These are phyloP conservation scores for Sideroxylon spinosum DNA, from an alignment of 179 eudicot genomes.

Conservation along the genomic window DNA sequence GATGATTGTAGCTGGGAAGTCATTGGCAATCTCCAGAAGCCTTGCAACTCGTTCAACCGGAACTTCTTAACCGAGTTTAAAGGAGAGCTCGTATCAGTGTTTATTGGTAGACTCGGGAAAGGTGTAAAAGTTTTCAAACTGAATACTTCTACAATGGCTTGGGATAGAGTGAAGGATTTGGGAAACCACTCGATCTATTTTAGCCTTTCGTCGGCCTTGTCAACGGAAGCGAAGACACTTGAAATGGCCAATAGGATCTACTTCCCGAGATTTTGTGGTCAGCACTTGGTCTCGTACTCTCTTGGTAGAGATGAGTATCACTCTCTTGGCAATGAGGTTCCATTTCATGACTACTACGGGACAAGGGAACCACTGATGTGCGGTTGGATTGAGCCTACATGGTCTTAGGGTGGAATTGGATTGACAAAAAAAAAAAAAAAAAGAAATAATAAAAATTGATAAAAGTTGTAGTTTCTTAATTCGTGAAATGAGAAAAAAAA, in stretches of 20 bases:
- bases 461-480: too few species aligned
- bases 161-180: conserved; percentile 2
- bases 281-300: conserved; percentile 3
- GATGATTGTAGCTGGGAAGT: conserved; percentile 3
- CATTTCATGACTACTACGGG: not conserved
- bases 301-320: not conserved
- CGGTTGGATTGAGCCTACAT: conserved; percentile 11
- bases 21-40: not conserved
- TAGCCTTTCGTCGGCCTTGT: conserved; percentile 7
- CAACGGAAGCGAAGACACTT: not conserved
- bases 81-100: conserved; percentile 3
- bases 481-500: too few species aligned
- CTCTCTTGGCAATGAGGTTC: not conserved
- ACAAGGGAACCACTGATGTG: not conserved
- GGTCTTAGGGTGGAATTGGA: not conserved
- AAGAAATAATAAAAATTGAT: too few species aligned
- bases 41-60: not conserved
- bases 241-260: conserved; percentile 7
- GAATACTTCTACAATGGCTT: too few species aligned
- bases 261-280: conserved; percentile 7
- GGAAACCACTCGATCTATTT: not conserved
- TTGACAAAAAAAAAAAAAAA: too few species aligned
- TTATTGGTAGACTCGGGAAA: not conserved
- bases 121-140: not conserved
- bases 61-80: conserved; percentile 12